Percentiles rank a stretch among this genome's conserved stretches.
Conservation (phyloP, 345 rosid species). For the thale cress (Arabidopsis thaliana) region DNA sequence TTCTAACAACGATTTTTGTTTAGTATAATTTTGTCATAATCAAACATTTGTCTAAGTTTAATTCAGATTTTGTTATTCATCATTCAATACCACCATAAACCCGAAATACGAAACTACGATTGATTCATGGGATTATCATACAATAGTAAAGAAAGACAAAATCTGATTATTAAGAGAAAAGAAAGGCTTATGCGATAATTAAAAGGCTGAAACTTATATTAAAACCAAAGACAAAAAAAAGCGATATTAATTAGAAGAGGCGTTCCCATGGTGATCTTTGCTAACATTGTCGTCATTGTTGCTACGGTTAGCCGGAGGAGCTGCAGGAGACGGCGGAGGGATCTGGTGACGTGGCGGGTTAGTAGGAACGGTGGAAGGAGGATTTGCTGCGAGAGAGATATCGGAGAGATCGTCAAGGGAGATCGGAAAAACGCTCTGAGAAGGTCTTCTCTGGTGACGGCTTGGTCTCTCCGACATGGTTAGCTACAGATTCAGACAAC, state of each 20-base stretch:
- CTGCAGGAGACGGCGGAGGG: constrained; percentile 44
- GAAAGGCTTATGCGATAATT: constrained; percentile 8
- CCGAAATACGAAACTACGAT: constrained; percentile 19
- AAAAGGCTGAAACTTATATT: background rate
- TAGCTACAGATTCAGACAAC: constrained; percentile 34
- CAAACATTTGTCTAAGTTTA: background rate
- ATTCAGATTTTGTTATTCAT: constrained; percentile 3
- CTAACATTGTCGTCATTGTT: constrained; percentile 21
- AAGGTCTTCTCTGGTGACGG: constrained; percentile 48
- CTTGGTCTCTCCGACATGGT: constrained; percentile 50
- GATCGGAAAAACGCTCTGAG: constrained; percentile 38
- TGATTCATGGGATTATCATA: constrained; percentile 21
- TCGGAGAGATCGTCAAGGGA: constrained; percentile 42
- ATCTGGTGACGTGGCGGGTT: constrained; percentile 44
- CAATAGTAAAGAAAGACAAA: constrained; percentile 4
- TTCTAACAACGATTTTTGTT: background rate
- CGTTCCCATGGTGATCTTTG: constrained; percentile 30
- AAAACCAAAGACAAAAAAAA: background rate
- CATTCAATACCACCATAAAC: constrained; percentile 1
- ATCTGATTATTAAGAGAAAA: constrained; percentile 23
- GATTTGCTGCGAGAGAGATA: constrained; percentile 22
- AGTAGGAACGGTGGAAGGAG: constrained; percentile 31
- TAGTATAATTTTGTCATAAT: background rate
- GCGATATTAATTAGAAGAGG: constrained; percentile 37
- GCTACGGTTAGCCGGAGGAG: constrained; percentile 35